These are phyloP conservation scores for Lactarius sanguifluus DNA, from an alignment of 768 basidiomycete species.

Conservation along the genomic window DNA sequence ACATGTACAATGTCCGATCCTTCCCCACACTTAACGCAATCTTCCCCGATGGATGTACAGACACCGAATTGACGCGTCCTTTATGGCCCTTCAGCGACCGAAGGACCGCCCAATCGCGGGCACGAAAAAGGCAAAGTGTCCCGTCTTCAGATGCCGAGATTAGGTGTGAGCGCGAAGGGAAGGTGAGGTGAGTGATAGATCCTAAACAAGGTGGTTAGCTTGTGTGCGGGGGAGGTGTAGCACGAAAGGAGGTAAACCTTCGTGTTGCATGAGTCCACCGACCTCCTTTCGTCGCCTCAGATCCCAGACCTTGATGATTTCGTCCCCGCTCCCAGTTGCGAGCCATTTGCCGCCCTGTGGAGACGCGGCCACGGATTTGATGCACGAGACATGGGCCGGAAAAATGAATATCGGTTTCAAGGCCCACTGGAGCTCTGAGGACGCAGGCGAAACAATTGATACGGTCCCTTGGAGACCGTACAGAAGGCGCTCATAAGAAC, in stretches of 20 bases:
- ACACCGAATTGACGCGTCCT: conserved; percentile 84
- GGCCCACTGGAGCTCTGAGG: conserved; percentile 36
- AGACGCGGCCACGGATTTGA: conserved; percentile 87
- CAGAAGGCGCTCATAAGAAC: conserved; percentile 94
- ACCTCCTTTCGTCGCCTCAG: conserved; percentile 87
- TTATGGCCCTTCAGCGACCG: conserved; percentile 91
- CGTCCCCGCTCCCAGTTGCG: conserved; percentile 93
- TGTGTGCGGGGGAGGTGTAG: neutral
- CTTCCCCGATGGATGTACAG: conserved; percentile 91
- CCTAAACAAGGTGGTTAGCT: conserved; percentile 46
- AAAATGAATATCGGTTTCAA: conserved; percentile 91
- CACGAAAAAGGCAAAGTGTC: conserved; percentile 84
- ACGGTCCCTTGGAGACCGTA: conserved; percentile 81
- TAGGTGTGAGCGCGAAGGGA: conserved; percentile 87
- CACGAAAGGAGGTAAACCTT: conserved; percentile 52
- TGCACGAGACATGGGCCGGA: conserved; percentile 92
- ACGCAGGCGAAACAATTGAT: conserved; percentile 35
- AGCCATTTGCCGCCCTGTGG: conserved; percentile 94
- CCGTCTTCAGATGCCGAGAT: conserved; percentile 93
- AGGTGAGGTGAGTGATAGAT: conserved; percentile 84
- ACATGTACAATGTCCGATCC: conserved; percentile 90
- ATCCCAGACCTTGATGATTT: conserved; percentile 97
- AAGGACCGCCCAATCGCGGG: conserved; percentile 91
- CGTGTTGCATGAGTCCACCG: conserved; percentile 91
- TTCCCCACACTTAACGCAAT: conserved; percentile 89